phyloP scores from a whole-genome alignment of 2,329 filamentous ascomycete genomes.

The Arachnomyces sp. region DNA sequence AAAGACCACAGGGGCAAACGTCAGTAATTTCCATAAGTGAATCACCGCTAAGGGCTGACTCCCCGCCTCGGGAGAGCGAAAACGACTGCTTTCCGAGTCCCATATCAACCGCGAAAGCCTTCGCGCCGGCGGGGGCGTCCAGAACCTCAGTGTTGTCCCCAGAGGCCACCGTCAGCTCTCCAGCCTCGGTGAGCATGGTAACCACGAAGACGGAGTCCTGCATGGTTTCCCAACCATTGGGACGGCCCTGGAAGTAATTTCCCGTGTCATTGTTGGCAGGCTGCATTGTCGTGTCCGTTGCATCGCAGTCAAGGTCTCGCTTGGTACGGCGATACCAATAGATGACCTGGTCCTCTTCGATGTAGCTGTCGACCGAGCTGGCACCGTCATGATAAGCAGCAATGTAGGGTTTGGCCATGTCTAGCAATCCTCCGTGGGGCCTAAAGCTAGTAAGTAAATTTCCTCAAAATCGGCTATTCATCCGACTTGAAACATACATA shows the following conservation, averaged over 20 bases:
- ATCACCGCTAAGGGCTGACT: slow-evolving; percentile 38
- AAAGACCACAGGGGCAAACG: slow-evolving; percentile 45
- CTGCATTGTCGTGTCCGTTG: slow-evolving; percentile 43
- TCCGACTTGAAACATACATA: slow-evolving; percentile 28
- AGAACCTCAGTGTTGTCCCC: slow-evolving; percentile 38
- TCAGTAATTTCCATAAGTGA: slow-evolving; percentile 44
- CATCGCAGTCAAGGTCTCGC: slow-evolving; percentile 40
- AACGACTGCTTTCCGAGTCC: slow-evolving; percentile 42
- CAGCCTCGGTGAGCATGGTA: slow-evolving; percentile 41
- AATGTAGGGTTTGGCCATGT: slow-evolving; percentile 47
- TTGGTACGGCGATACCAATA: slow-evolving; percentile 51
- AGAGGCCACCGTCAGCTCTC: slow-evolving; percentile 38
- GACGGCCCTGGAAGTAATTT: slow-evolving; percentile 46
- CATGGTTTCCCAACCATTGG: slow-evolving; percentile 44
- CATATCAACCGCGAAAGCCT: slow-evolving; percentile 40
- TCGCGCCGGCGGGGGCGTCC: slow-evolving; percentile 40
- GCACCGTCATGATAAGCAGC: slow-evolving; percentile 44
- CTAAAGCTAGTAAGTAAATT: slow-evolving; percentile 14
- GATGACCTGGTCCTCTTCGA: slow-evolving; percentile 42
- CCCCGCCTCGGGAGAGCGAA: slow-evolving; percentile 33
- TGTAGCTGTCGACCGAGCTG: slow-evolving; percentile 26
- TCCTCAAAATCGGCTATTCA: not conserved
- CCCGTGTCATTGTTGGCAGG: slow-evolving; percentile 38
- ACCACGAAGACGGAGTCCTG: slow-evolving; percentile 46
- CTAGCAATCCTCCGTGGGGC: slow-evolving; percentile 47